Conservation (phyloP, 169 alveolate genomes). For the Babesia gibsoni region DNA sequence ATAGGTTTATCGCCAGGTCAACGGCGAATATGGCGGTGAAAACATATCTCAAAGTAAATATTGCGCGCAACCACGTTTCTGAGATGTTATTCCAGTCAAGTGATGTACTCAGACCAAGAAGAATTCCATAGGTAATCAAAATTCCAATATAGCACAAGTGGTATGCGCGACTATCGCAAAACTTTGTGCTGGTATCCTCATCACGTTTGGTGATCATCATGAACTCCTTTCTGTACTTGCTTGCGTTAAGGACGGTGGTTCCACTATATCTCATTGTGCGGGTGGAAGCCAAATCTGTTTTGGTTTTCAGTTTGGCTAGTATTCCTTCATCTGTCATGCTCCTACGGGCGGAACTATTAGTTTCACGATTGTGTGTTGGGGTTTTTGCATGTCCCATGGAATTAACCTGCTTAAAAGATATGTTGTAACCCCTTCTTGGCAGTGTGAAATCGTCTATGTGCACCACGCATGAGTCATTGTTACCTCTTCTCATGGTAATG, state of each 20-base stretch:
- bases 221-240: constrained; percentile 12
- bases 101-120: constrained; percentile 28
- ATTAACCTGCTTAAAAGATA: no score
- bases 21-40: not conserved
- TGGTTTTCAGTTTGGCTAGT: no score
- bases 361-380: no score
- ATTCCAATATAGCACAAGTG: not conserved
- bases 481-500: no score
- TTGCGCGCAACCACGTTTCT: constrained; percentile 1
- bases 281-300: no score
- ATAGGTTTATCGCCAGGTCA: not conserved
- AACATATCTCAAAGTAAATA: not conserved
- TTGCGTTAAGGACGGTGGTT: not conserved
- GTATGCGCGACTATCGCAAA: not conserved
- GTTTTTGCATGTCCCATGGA: no score
- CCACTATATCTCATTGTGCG: constrained; percentile 12
- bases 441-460: no score
- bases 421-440: no score
- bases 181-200: not conserved
- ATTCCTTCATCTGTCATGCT: no score
- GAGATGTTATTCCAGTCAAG: constrained; percentile 13
- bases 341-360: no score
- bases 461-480: no score
- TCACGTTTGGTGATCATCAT: not conserved
- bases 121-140: not conserved